Evolutionary conservation across 345 rosid species (phyloP).

Genomic region (Odontarrhena argentea): DNA sequence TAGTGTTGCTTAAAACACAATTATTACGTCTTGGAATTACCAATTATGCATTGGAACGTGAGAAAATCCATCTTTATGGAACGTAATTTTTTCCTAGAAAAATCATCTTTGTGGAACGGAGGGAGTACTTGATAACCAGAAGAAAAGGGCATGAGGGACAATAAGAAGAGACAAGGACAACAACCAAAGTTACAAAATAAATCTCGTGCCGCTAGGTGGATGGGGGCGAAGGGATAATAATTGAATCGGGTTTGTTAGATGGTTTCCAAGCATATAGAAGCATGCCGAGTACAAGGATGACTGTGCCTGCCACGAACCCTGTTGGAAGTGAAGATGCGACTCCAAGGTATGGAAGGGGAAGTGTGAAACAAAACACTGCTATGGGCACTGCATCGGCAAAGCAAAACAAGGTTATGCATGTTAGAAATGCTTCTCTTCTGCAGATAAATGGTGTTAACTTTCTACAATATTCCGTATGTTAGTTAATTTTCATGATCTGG

Average conservation of each 20-base stretch:
- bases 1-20: too few species aligned
- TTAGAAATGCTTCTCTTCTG: constrained; percentile 4
- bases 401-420: constrained; percentile 2
- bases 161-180: not conserved
- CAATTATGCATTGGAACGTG: too few species aligned
- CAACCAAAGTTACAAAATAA: constrained; percentile 18
- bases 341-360: constrained; percentile 86
- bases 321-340: constrained; percentile 81
- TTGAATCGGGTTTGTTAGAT: constrained; percentile 22
- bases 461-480: too few species aligned
- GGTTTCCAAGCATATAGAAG: constrained; percentile 83
- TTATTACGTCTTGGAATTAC: too few species aligned
- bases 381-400: constrained; percentile 68
- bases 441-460: not conserved
- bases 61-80: too few species aligned
- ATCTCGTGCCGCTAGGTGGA: constrained; percentile 27
- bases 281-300: constrained; percentile 74
- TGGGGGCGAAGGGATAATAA: constrained; percentile 32
- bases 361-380: constrained; percentile 73
- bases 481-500: too few species aligned
- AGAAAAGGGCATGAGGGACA: constrained; percentile 3
- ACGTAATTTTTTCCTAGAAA: too few species aligned
- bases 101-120: too few species aligned
- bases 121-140: constrained; percentile 3
- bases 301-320: constrained; percentile 81